Conservation (phyloP, 352 stramenopile genomes). For the Pythium brassicae region DNA sequence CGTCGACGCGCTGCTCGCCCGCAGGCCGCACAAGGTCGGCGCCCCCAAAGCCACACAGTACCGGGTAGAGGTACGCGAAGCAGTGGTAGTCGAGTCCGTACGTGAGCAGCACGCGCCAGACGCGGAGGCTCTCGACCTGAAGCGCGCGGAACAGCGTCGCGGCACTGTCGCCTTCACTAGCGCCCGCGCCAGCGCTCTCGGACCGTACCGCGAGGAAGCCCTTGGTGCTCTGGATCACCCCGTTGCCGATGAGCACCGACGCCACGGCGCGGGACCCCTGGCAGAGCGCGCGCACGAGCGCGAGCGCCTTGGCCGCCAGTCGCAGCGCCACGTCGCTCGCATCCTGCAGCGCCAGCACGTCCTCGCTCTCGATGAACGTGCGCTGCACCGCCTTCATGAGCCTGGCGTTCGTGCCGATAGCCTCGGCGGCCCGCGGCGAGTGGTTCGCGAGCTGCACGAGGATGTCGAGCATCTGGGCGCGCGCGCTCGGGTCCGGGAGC, state of each 20-base stretch:
- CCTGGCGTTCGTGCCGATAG: conserved; percentile 38
- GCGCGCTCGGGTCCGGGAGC: conserved; percentile 31
- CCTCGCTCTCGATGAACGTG: conserved; percentile 49
- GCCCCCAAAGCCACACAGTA: conserved; percentile 36
- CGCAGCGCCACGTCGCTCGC: conserved; percentile 20
- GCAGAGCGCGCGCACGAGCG: conserved; percentile 41
- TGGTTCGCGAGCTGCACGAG: conserved; percentile 39
- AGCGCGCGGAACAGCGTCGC: conserved; percentile 24
- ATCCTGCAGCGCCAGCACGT: conserved; percentile 28
- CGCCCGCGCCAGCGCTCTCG: background rate
- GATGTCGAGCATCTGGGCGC: conserved; percentile 59
- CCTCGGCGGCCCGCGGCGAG: conserved; percentile 38
- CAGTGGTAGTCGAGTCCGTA: conserved; percentile 70
- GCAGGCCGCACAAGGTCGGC: conserved; percentile 12
- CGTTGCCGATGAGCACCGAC: conserved; percentile 28
- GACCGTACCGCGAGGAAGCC: conserved; percentile 46
- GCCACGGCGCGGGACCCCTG: conserved; percentile 43
- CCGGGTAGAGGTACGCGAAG: conserved; percentile 58
- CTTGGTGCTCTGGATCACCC: conserved; percentile 55
- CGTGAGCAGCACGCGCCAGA: conserved; percentile 59
- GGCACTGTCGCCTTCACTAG: background rate
- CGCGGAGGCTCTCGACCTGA: conserved; percentile 50
- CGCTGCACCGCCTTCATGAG: conserved; percentile 41
- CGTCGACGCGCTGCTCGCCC: background rate
- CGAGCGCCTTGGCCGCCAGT: conserved; percentile 36